phyloP scores from a whole-genome alignment of 1,284 basidiomycete species.

The Phenoliferia sp. region DNA sequence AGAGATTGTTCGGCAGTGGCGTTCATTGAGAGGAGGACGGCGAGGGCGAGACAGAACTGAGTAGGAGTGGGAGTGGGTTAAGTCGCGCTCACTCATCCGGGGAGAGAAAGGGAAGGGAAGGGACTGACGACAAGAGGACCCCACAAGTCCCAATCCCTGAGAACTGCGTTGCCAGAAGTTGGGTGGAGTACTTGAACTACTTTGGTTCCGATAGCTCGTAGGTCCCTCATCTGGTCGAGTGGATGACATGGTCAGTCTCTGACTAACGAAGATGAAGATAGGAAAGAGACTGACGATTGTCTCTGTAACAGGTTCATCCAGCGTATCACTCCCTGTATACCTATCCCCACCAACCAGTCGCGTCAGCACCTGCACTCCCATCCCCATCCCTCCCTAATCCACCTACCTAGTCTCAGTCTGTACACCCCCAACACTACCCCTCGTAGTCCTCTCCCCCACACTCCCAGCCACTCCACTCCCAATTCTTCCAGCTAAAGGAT shows the following conservation, averaged over 20 bases:
- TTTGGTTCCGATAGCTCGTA: conserved; percentile 83
- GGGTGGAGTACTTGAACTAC: conserved; percentile 89
- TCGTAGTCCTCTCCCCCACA: conserved; percentile 13
- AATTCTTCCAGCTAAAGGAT: conserved; percentile 19
- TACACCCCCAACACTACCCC: conserved; percentile 61
- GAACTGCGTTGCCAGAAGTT: conserved; percentile 58
- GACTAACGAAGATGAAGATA: no score
- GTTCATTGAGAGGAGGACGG: conserved; percentile 81
- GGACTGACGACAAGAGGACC: conserved; percentile 65
- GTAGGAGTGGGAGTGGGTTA: background rate
- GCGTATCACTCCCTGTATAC: conserved; percentile 68
- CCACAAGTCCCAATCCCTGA: conserved; percentile 94
- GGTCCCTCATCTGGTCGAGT: conserved; percentile 58
- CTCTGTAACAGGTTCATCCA: conserved; percentile 81
- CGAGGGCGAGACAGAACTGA: conserved; percentile 67
- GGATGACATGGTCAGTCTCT: background rate
- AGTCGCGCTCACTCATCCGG: no score
- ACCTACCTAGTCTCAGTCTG: conserved; percentile 75
- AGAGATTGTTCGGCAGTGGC: conserved; percentile 73
- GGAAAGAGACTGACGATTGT: conserved; percentile 69
- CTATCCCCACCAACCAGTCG: conserved; percentile 44
- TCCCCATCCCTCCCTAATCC: background rate
- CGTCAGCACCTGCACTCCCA: background rate
- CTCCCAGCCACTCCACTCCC: conserved; percentile 3
- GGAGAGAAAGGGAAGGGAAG: background rate